phyloP scores from a whole-genome alignment of 2,329 filamentous ascomycete species.

The Tolypocladium pustulatum region DNA sequence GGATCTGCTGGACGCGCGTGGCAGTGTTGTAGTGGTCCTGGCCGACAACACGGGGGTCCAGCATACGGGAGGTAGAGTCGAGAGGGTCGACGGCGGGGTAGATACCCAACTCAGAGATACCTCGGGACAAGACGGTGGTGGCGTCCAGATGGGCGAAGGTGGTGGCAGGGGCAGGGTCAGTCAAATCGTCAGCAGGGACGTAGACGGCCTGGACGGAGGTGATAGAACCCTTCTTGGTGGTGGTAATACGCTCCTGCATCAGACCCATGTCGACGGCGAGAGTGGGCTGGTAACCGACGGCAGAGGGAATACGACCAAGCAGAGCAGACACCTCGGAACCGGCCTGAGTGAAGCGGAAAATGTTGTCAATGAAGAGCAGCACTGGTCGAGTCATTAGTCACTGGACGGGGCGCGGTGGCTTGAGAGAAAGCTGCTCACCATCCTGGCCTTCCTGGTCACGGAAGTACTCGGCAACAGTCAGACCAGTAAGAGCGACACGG shows the following conservation, averaged over 20 bases:
- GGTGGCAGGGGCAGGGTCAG: slow-evolving; percentile 97
- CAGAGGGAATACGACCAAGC: slow-evolving; percentile 98
- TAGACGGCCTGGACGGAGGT: slow-evolving; percentile 99
- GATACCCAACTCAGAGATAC: slow-evolving; percentile 99
- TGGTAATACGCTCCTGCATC: slow-evolving; percentile 99
- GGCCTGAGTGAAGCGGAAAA: slow-evolving; percentile 99
- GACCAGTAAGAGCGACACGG: slow-evolving; percentile 94
- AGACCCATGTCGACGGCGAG: slow-evolving; percentile 97
- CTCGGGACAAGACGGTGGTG: slow-evolving; percentile 99
- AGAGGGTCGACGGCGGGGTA: slow-evolving; percentile 99
- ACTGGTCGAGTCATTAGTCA: slow-evolving; percentile 35
- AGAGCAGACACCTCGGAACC: slow-evolving; percentile 99
- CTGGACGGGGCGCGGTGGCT: not conserved
- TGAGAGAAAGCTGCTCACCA: slow-evolving; percentile 45
- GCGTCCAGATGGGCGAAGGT: slow-evolving; percentile 99
- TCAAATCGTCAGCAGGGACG: slow-evolving; percentile 99
- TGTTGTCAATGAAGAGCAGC: slow-evolving; percentile 99
- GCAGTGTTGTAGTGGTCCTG: slow-evolving; percentile 96
- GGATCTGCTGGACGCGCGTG: slow-evolving; percentile 94
- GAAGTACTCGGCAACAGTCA: slow-evolving; percentile 77
- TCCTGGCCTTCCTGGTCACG: slow-evolving; percentile 70
- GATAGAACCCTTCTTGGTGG: slow-evolving; percentile 98
- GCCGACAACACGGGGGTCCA: slow-evolving; percentile 97
- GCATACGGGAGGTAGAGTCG: slow-evolving; percentile 98
- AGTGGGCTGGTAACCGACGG: slow-evolving; percentile 99